Evolutionary conservation across 75 land plant genomes (phyloP).

Genomic region (Pinus tabuliformis): DNA sequence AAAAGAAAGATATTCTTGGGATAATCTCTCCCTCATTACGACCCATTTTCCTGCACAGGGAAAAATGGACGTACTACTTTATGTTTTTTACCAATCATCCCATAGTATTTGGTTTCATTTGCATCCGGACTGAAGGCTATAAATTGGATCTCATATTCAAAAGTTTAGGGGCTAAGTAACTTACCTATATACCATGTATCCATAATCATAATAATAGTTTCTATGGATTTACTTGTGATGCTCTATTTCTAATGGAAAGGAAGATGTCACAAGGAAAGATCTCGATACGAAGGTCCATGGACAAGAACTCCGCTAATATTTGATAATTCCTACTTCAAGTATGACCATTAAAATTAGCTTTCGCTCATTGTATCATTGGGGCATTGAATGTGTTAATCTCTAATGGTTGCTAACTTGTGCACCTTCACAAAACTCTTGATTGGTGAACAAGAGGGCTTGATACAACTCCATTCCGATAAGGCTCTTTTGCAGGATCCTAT

Average conservation of each 20-base stretch:
- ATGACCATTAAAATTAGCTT: not conserved
- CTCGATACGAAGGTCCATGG: slow-evolving; percentile 52
- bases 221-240: too few relatives aligned
- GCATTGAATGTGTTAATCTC: not conserved
- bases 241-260: slow-evolving; percentile 16
- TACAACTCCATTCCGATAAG: slow-evolving; percentile 46
- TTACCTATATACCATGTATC: too few relatives aligned
- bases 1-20: too few relatives aligned
- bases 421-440: slow-evolving; percentile 29
- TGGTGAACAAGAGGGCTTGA: slow-evolving; percentile 36
- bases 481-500: slow-evolving; percentile 39
- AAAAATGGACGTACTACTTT: too few relatives aligned
- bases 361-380: not conserved
- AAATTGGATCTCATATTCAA: too few relatives aligned
- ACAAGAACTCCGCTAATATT: slow-evolving; percentile 27
- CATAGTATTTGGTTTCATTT: too few relatives aligned
- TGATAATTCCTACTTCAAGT: slow-evolving; percentile 44
- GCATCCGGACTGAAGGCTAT: too few relatives aligned
- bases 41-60: too few relatives aligned
- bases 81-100: too few relatives aligned
- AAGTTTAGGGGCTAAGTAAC: too few relatives aligned
- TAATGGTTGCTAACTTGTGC: not conserved
- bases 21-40: too few relatives aligned
- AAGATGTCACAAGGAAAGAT: slow-evolving; percentile 45
- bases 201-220: too few relatives aligned